Evolutionary conservation across 768 basidiomycete genomes (phyloP), one percentile per base, ranked within the genome.

Genomic region (Russula sp.): DNA sequence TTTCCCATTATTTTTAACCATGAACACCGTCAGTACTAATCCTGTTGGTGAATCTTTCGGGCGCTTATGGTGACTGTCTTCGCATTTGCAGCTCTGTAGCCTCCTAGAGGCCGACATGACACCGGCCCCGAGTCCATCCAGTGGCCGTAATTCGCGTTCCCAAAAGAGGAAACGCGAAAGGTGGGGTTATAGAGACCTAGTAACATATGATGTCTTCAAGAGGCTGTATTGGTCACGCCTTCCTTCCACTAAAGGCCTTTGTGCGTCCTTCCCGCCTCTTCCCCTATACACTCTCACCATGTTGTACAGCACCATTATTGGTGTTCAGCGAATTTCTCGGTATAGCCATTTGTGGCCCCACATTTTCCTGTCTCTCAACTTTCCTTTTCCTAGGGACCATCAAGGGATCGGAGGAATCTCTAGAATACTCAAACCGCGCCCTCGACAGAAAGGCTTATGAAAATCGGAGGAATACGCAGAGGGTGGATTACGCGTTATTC

Each of bases 1-100:
- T 66, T 90, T 89, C 57, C 88, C 88, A 0, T 70, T 90, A 43
- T 90, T 89, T 64, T 67, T 86, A 1, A 86, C 87, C 0, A 86
- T 83, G 56, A 81, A 87, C 66, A 75, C 77, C 54, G 87, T 85
- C 63, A 50, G 77, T 48, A 29, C 9, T 0, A 36, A 25, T 16
- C 34, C 16, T 22, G 29, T 6, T 11, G 11, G 57, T 25, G n/a
- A 22, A 20, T 39, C 2, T 20, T 29, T 29, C 34, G 20, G 11
- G 5, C 16, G 10, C 32, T 43, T 32, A 42, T 9, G 45, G 65
- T 3, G 18, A 5, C 53, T 46, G 39, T 10, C 45, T 20, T 59
- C 45, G 46, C 8, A 11, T 22, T n/a, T n/a, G n/a, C n/a, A 83
- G 82, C 73, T 84, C 8, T 82, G 76, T 58, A 69, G 70, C 11